Percentiles rank a stretch among this genome's conserved stretches.
Evolutionary conservation across 306 rosid genomes (phyloP).

Genomic region (Lathyrus sativus): DNA sequence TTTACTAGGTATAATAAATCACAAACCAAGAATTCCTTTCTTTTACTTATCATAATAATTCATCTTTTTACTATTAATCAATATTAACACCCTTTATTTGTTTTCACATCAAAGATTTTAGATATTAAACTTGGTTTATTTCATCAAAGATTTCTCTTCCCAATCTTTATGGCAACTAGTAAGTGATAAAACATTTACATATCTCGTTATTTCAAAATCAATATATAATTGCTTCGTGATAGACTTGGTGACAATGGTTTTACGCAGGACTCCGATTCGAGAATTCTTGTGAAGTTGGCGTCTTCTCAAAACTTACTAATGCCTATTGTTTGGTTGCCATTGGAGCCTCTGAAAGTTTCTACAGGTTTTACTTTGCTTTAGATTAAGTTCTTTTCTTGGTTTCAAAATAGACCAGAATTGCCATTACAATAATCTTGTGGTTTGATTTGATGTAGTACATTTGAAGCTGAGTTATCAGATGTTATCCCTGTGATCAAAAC

Average conservation of each 20-base stretch:
- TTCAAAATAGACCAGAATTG: slow-evolving; percentile 23
- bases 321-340: slow-evolving; percentile 83
- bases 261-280: slow-evolving; percentile 76
- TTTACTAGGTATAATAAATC: no score
- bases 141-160: no score
- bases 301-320: slow-evolving; percentile 83
- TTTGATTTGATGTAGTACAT: slow-evolving; percentile 45
- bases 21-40: no score
- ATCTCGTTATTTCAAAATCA: no score
- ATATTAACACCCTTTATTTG: no score
- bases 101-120: no score
- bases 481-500: slow-evolving; percentile 74
- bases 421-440: neutral
- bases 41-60: no score
- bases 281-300: slow-evolving; percentile 82
- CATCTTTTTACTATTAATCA: no score
- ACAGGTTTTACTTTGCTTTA: slow-evolving; percentile 47
- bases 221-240: no score
- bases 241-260: neutral
- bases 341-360: slow-evolving; percentile 88
- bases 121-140: no score
- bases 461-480: slow-evolving; percentile 74
- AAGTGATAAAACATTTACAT: no score
- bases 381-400: slow-evolving; percentile 2
- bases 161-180: no score